These are phyloP conservation scores for Verticillium nubilum DNA, from an alignment of 2,329 filamentous ascomycete species.

Conservation along the genomic window DNA sequence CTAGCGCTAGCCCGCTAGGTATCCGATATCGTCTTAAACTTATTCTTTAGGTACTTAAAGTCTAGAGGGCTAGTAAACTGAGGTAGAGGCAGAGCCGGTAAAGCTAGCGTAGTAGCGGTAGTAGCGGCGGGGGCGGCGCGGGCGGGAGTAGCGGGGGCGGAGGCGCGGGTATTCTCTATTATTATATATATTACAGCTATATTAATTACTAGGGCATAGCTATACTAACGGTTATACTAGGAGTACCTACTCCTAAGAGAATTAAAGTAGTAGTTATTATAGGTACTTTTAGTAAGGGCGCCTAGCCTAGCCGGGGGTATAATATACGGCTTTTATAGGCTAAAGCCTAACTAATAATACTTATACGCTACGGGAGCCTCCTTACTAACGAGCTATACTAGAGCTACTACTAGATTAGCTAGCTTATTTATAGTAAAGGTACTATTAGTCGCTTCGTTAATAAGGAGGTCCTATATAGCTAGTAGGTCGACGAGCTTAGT, in stretches of 20 bases:
- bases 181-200: background rate
- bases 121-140: background rate
- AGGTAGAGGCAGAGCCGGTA: background rate
- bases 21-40: background rate
- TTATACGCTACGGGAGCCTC: background rate
- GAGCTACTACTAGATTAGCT: background rate
- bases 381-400: background rate
- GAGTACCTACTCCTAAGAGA: background rate
- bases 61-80: background rate
- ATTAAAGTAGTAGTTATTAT: background rate
- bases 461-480: background rate
- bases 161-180: background rate
- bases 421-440: background rate
- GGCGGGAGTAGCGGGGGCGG: background rate
- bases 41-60: background rate
- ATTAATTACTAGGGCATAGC: background rate
- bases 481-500: background rate
- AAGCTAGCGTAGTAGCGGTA: background rate
- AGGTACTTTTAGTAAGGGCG: background rate
- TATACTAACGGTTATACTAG: background rate
- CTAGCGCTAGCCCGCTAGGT: background rate
- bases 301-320: background rate
- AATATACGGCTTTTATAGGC: background rate
- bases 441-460: background rate
- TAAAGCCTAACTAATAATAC: background rate